A percentile compares a stretch with the other conserved stretches of the same genome.
Conservation (phyloP, 2,329 filamentous ascomycete genomes). For the Venturia pyrina region DNA sequence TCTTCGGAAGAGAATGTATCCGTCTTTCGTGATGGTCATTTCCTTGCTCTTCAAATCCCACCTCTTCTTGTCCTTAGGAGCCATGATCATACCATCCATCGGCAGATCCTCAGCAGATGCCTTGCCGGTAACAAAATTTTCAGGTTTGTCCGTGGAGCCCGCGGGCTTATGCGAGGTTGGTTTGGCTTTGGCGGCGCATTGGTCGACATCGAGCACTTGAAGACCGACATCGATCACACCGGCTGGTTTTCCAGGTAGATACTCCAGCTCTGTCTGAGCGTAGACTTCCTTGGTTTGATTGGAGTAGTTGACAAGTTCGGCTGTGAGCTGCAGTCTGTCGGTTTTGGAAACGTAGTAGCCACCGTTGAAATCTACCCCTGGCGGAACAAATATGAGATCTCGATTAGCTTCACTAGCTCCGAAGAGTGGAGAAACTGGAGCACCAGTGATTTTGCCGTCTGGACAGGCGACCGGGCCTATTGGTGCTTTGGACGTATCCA, state of each 20-base stretch:
- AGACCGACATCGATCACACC: not conserved
- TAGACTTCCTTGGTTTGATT: not conserved
- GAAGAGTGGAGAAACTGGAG: not conserved
- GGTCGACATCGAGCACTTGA: not conserved
- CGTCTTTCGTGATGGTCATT: not conserved
- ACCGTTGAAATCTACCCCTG: constrained; percentile 2
- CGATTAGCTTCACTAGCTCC: not conserved
- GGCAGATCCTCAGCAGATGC: not conserved
- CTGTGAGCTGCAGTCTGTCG: constrained; percentile 2
- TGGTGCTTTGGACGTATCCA: not conserved
- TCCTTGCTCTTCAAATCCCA: not conserved
- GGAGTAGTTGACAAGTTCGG: constrained; percentile 8
- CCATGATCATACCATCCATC: not conserved
- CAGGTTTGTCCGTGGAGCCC: not conserved
- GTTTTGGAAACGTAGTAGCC: constrained; percentile 2
- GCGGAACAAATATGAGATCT: not conserved
- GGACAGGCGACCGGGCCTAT: not conserved
- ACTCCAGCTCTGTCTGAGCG: not conserved
- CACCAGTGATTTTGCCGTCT: not conserved
- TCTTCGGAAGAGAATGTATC: not conserved
- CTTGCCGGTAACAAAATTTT: not conserved
- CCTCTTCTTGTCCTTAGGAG: not conserved
- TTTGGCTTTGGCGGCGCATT: not conserved
- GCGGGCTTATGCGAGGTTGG: not conserved
- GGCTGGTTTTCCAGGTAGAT: not conserved